These are phyloP conservation scores for Selaginella moellendorffii DNA, from an alignment of 75 land plant genomes.

Conservation along the genomic window DNA sequence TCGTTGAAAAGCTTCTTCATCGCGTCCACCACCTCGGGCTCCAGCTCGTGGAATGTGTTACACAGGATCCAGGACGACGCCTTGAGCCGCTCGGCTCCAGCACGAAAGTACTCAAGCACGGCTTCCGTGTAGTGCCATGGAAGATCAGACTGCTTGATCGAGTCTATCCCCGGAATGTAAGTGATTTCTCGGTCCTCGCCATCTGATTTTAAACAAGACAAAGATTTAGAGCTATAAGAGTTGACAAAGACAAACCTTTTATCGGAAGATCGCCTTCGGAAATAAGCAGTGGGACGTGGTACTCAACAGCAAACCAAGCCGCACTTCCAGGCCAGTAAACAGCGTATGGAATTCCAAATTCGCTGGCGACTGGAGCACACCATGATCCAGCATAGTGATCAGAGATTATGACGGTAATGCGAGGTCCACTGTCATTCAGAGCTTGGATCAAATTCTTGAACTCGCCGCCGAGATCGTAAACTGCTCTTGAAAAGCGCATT, in stretches of 20 bases:
- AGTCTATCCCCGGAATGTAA: not conserved
- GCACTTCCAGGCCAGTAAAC: slow-evolving; percentile 1
- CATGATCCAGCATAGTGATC: not conserved
- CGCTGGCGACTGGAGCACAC: not conserved
- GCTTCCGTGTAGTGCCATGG: not conserved
- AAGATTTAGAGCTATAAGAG: not conserved
- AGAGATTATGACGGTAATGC: not conserved
- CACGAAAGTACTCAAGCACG: not conserved
- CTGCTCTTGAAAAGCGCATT: not conserved
- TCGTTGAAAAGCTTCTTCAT: not conserved
- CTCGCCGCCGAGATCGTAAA: not conserved
- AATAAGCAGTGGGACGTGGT: not conserved
- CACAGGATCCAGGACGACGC: not conserved
- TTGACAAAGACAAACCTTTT: slow-evolving; percentile 4
- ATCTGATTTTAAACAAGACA: not conserved
- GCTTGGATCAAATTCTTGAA: not conserved
- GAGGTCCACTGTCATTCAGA: not conserved
- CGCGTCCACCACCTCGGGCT: not conserved
- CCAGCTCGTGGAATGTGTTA: not conserved
- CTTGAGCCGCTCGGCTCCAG: not conserved
- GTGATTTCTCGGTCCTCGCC: not conserved
- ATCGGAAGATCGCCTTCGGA: slow-evolving; percentile 1
- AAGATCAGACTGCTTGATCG: not conserved
- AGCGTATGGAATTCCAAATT: not conserved
- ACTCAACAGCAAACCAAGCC: not conserved